Evolutionary conservation across 495 filamentous ascomycete species (phyloP), one percentile per base, ranked within the genome.

Genomic region (Immersiella caudata): DNA sequence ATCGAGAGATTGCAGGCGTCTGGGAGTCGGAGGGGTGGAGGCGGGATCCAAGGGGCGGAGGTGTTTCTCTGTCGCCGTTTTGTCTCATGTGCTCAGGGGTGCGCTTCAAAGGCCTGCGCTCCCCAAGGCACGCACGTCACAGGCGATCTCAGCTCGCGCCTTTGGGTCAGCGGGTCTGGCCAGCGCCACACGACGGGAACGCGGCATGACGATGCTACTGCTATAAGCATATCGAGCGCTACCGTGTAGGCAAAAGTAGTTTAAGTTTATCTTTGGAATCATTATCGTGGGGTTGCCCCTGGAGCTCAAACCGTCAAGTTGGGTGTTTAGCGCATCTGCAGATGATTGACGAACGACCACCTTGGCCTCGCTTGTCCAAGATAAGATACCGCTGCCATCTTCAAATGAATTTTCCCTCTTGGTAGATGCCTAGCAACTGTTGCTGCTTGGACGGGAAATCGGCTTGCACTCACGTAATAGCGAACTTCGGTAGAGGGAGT

Each of bases 11-110:
- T 22, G 52, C 21, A 55, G 20, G 52, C 21, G 52, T 24, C 52
- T 6, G 22, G 52, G 52, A 29, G 56, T 6, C 14, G 18, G 25
- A 59, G 27, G 56, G 25, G 26, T 9, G 27, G 24, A 59, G 22
- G 56, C 12, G 54, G 12, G 12, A 21, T n/a, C 54, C n/a, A 4
- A 26, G n/a, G 20, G 60, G 35, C 9, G 16, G 36, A 14, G 11
- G 26, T 59, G 56, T 59, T 33, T 35, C 46, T n/a, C 61, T 25
- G 24, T 63, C 49, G 22, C 22, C 25, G 40, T 63, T 22, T 33
- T 63, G 61, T 63, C 61, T 63, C 61, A 63, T 52, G 61, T 63
- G 25, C 5, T 33, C 40, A 33, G 25, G 49, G 61, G 61, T 40
- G 61, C 40, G 25, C 21, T 46, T 54, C 51, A 40, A 62, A 16